Evolutionary conservation across 495 filamentous ascomycete species (phyloP), one percentile per base, ranked within the genome.

Genomic region (Neurospora tetrasperma): DNA sequence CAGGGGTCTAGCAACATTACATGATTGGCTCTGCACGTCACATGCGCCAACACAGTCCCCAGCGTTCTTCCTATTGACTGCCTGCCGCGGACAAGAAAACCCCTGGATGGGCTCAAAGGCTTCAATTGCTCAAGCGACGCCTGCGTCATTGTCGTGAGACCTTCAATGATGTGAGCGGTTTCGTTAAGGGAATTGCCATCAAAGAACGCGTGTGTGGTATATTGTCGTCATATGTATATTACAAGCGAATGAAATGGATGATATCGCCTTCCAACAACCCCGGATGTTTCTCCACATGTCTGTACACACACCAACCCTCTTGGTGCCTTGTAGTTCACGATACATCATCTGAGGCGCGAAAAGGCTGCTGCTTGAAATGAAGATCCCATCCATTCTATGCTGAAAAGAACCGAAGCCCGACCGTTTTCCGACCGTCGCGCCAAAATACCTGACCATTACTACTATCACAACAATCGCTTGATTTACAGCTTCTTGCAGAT

Each of bases 401-500:
- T 79, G 76, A 78, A 77, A 76, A 76, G 27, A 70, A 76, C 76
- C 78, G 70, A 75, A 75, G 44, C 43, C 31, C 71, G 74, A 74
- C 74, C 79, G 69, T 62, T 70, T 70, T 75, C 75, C 78, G 75
- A 74, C 59, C 78, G 73, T 77, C 80, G 71, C 77, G 76, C 76
- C 78, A 69, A 76, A 76, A 75, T 76, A 75, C 75, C 74, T 40
- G 75, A 75, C 48, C 73, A 66, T 66, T 66, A 66, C 54, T 66
- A 66, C 73, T 46, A 70, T 71, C 54, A 48, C 70, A 62, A 72
- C 70, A 68, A 39, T 69, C 20, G 41, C 73, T 44, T 40, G 62
- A 71, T 66, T 94, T 92, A 99, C 84, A 99, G 86, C 85, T 92
- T 94, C 80, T 85, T 80, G 94, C 90, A 77, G 75, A 98, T 89